A percentile compares a stretch with the other conserved stretches of the same genome.
Conservation (phyloP, 1,284 basidiomycete genomes). For the Moesziomyces sp. region DNA sequence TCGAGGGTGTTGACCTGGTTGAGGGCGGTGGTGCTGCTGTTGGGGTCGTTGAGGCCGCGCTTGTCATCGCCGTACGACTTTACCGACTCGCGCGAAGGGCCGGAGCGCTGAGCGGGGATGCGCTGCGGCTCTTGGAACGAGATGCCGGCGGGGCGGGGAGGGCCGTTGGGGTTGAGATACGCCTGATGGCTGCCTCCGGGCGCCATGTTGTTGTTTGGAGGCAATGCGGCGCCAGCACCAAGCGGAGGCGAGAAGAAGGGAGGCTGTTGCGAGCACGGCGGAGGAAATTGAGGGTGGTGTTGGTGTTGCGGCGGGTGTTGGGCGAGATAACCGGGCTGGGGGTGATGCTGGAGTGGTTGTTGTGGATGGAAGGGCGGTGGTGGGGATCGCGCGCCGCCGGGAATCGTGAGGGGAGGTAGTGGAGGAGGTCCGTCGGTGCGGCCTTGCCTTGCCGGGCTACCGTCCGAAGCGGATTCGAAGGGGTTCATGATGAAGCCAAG, state of each 20-base stretch:
- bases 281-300: conserved; percentile 16
- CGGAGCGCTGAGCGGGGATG: conserved; percentile 34
- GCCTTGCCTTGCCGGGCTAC: conserved; percentile 12
- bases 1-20: conserved; percentile 52
- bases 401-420: conserved; percentile 42
- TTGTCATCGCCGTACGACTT: conserved; percentile 51
- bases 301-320: conserved; percentile 38
- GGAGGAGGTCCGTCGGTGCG: conserved; percentile 33
- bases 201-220: conserved; percentile 12
- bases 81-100: conserved; percentile 52
- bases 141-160: conserved; percentile 33
- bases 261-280: conserved; percentile 12
- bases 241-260: conserved; percentile 28
- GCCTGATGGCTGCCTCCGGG: conserved; percentile 25
- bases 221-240: conserved; percentile 8
- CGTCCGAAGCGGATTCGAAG: conserved; percentile 34
- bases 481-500: conserved; percentile 32
- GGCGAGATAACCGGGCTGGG: conserved; percentile 24
- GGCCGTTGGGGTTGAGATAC: conserved; percentile 14
- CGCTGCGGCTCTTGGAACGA: conserved; percentile 59
- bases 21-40: conserved; percentile 41
- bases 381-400: conserved; percentile 21
- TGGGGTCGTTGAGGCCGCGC: conserved; percentile 42
- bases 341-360: conserved; percentile 35
- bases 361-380: conserved; percentile 16